Evolutionary conservation across 805 yeast species (phyloP).

Genomic region (Spathaspora girioi): DNA sequence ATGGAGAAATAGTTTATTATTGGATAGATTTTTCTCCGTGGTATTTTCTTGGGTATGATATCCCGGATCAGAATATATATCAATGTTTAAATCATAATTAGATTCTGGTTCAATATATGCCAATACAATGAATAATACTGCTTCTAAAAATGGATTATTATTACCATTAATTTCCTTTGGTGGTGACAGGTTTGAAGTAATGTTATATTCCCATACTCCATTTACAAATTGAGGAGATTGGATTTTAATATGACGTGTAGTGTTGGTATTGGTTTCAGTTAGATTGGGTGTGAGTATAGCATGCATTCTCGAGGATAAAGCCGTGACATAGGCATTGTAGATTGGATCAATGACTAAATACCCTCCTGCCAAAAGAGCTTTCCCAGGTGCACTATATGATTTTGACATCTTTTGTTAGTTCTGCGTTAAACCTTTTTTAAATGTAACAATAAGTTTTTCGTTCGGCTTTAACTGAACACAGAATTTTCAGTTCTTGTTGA

Average conservation of each 20-base stretch:
- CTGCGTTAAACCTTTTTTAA: neutral
- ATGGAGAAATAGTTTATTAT: conserved; percentile 48
- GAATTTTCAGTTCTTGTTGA: neutral
- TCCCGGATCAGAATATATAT: conserved; percentile 79
- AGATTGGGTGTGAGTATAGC: conserved; percentile 43
- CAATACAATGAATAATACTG: conserved; percentile 54
- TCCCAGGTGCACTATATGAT: conserved; percentile 92
- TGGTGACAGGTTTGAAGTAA: conserved; percentile 15
- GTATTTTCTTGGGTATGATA: conserved; percentile 76
- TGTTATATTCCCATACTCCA: conserved; percentile 64
- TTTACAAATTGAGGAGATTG: conserved; percentile 72
- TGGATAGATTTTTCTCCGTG: conserved; percentile 20
- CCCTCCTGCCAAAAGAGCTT: conserved; percentile 93
- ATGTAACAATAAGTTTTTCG: neutral
- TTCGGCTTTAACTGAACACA: neutral
- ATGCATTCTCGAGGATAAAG: conserved; percentile 87
- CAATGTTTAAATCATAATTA: conserved; percentile 41
- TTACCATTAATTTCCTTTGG: conserved; percentile 26
- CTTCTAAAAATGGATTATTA: conserved; percentile 71
- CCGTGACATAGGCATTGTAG: conserved; percentile 77
- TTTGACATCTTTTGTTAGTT: conserved; percentile 14
- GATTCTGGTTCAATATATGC: conserved; percentile 44
- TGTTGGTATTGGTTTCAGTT: conserved; percentile 11
- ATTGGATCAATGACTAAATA: conserved; percentile 81
- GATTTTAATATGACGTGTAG: conserved; percentile 34